Evolutionary conservation across 1,139 yeast genomes (phyloP).

Genomic region (Magnusiomyces clavatus): DNA sequence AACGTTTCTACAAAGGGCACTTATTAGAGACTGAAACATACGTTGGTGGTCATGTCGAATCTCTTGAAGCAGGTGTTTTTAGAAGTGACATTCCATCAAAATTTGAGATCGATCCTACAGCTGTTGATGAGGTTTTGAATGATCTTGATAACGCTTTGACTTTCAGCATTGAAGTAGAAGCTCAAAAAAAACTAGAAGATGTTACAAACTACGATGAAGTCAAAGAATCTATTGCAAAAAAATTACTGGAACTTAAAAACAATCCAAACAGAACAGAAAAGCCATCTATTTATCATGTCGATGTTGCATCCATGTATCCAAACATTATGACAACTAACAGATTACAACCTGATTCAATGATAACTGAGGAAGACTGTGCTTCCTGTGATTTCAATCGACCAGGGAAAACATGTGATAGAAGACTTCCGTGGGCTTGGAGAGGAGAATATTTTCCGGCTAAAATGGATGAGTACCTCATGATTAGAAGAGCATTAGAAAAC

Average conservation of each 20-base stretch:
- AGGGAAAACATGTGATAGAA: slow-evolving; percentile 85
- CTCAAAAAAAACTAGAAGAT: slow-evolving; percentile 60
- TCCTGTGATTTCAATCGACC: slow-evolving; percentile 96
- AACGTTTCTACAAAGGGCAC: slow-evolving; percentile 91
- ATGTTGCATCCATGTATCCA: slow-evolving; percentile 99
- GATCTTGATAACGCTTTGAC: slow-evolving; percentile 71
- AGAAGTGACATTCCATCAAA: slow-evolving; percentile 75
- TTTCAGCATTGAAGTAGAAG: slow-evolving; percentile 83
- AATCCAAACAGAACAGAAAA: slow-evolving; percentile 61
- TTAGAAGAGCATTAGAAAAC: slow-evolving; percentile 71
- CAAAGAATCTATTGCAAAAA: slow-evolving; percentile 46
- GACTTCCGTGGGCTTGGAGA: slow-evolving; percentile 97
- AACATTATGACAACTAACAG: slow-evolving; percentile 97
- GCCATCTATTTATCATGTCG: slow-evolving; percentile 93
- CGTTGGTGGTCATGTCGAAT: slow-evolving; percentile 98
- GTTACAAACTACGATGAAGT: slow-evolving; percentile 76
- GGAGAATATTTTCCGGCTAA: slow-evolving; percentile 93
- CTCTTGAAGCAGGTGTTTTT: slow-evolving; percentile 95
- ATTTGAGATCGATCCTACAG: slow-evolving; percentile 73
- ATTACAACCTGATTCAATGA: slow-evolving; percentile 97
- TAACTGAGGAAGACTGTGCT: slow-evolving; percentile 91
- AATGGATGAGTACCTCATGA: slow-evolving; percentile 85
- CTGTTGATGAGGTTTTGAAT: slow-evolving; percentile 66
- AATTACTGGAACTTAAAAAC: slow-evolving; percentile 50
- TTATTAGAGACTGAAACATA: slow-evolving; percentile 91